A percentile compares a stretch with the other conserved stretches of the same genome.
Conservation (phyloP, 495 filamentous ascomycete genomes). For the Penicillium alfredii region DNA sequence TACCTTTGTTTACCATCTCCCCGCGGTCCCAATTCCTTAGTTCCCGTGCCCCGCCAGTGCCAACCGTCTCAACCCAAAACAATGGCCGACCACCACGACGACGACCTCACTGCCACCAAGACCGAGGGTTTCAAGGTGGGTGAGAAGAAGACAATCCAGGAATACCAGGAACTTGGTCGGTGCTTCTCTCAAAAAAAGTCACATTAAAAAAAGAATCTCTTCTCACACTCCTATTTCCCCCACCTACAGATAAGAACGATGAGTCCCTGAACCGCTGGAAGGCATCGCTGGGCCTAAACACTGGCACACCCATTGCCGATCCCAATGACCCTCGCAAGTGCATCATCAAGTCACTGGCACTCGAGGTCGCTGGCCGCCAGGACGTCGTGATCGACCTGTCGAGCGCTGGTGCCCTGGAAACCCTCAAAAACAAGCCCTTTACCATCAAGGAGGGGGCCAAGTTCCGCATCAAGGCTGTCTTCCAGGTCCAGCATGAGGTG, state of each 20-base stretch:
- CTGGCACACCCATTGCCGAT: slow-evolving; percentile 58
- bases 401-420: slow-evolving; percentile 54
- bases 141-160: slow-evolving; percentile 93
- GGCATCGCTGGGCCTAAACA: slow-evolving; percentile 77
- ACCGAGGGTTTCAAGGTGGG: slow-evolving; percentile 96
- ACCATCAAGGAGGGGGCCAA: slow-evolving; percentile 90
- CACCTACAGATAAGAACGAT: slow-evolving; percentile 56
- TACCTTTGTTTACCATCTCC: slow-evolving; percentile 3
- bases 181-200: too few relatives aligned
- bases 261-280: slow-evolving; percentile 97
- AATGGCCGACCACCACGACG: slow-evolving; percentile 71
- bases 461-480: slow-evolving; percentile 88
- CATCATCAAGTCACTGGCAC: slow-evolving; percentile 84
- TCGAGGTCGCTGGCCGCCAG: slow-evolving; percentile 69
- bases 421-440: slow-evolving; percentile 83
- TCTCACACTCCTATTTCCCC: slow-evolving; percentile 7
- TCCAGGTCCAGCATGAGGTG: slow-evolving; percentile 94
- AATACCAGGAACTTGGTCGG: slow-evolving; percentile 89
- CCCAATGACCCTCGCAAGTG: slow-evolving; percentile 73
- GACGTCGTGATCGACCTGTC: slow-evolving; percentile 83
- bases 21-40: neutral
- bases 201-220: too few relatives aligned
- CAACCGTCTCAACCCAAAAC: slow-evolving; percentile 13
- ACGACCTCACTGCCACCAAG: slow-evolving; percentile 78
- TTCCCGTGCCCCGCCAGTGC: neutral